Base-by-base conservation (phyloP, 2,329 filamentous ascomycete species). In the Alternaria sp. region DNA sequence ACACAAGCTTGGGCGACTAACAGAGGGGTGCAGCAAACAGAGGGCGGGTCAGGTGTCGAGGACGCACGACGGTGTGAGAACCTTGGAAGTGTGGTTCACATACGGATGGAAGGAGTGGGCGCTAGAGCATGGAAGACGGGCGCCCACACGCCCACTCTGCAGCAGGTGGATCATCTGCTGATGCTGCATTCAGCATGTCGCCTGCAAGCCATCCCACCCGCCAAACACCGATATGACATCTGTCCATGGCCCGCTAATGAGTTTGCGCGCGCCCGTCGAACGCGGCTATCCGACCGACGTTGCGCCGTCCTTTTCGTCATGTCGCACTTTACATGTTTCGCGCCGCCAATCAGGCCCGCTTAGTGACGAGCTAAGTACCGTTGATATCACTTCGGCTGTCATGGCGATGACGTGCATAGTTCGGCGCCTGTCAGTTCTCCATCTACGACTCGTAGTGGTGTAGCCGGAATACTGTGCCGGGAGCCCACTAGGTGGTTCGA, bases 11-110 rank as follows among this genome's bases (percentile, higher is more conserved):
- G 49, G 28, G 32, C 44, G 44, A 51, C 49, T 30, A 43, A 43
- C 54, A 56, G 57, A 57, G 17, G 23, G 47, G 40, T 43, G 57
- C 64, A 64, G 57, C 43, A 55, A 28, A 52, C 13, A 56, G 51
- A 61, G 25, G 45, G 49, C 61, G 49, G 56, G 49, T 52, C 63
- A 62, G 63, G 63, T 28, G 59, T 59, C 59, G 40, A 60, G 49
- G 54, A 28, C 46, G 49, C 60, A 49, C 43, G 57, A 54, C 57
- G 57, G 60, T 54, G 60, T 50, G 60, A 56, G 52, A 32, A 32
- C 30, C 30, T 32, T 32, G 13, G 30, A 40, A 52, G 49, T n/a
- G 49, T 40, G 54, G 43, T 62, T 36, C 25, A 58, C 55, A 58
- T 59, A 25, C 25, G 28, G 23, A 52, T 52, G 28, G 28, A 54